phyloP scores from a whole-genome alignment of 2,329 filamentous ascomycete genomes.

The Epichloe scottii region DNA sequence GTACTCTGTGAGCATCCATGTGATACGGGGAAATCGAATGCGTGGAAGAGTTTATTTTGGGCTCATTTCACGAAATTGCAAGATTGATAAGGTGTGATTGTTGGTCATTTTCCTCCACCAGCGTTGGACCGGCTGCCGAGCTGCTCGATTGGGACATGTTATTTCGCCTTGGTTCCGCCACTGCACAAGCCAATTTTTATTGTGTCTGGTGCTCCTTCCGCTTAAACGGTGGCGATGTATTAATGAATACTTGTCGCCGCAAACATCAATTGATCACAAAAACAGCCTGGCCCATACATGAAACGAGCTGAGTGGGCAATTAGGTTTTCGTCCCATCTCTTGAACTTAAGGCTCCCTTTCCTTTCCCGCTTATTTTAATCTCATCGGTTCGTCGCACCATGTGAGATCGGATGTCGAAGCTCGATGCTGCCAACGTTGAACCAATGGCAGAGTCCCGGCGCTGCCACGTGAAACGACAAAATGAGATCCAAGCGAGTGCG shows the following conservation, averaged over 20 bases:
- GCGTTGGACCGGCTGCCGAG: background rate
- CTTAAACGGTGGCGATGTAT: no score
- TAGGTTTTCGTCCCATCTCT: background rate
- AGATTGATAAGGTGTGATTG: no score
- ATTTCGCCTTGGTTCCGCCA: no score
- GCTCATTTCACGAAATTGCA: no score
- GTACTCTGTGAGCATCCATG: no score
- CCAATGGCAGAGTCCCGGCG: background rate
- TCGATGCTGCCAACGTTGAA: background rate
- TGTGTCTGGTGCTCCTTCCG: no score
- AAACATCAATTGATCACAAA: no score
- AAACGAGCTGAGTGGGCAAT: background rate
- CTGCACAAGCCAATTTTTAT: no score
- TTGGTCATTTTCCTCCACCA: no score
- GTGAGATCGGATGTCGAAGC: background rate
- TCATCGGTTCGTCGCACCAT: background rate
- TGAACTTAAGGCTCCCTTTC: background rate
- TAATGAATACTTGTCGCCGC: no score
- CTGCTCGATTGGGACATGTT: slow-evolving; percentile 1
- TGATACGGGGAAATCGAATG: no score
- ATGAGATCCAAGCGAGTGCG: background rate
- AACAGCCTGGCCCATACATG: background rate
- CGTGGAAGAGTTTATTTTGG: no score
- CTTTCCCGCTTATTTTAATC: slow-evolving; percentile 1
- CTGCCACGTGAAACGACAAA: background rate